phyloP scores from a whole-genome alignment of 495 filamentous ascomycete genomes.

The Neurospora pannonica region DNA sequence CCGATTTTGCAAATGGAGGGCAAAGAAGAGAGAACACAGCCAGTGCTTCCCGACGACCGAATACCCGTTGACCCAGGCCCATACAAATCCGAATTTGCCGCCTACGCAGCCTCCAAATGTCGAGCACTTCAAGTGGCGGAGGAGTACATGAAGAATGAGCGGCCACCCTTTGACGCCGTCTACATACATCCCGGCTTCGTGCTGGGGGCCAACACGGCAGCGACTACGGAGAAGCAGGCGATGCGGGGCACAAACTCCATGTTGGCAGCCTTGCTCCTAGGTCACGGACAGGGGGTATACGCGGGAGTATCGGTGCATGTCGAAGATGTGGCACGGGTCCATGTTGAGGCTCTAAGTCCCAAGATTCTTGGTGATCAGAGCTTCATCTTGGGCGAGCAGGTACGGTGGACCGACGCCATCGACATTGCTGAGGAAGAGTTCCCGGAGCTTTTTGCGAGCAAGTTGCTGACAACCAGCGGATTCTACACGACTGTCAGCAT shows the following conservation, averaged over 20 bases:
- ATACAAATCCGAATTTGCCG: slow-evolving; percentile 25
- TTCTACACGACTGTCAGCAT: slow-evolving; percentile 25
- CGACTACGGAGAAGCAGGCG: slow-evolving; percentile 20
- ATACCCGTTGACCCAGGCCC: slow-evolving; percentile 23
- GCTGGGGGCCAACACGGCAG: slow-evolving; percentile 34
- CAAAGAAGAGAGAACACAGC: slow-evolving; percentile 1
- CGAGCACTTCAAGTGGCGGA: slow-evolving; percentile 34
- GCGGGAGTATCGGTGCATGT: slow-evolving; percentile 31
- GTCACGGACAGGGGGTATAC: slow-evolving; percentile 18
- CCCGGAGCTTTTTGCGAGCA: slow-evolving; percentile 29
- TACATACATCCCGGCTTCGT: slow-evolving; percentile 38
- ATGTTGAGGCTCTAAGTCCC: slow-evolving; percentile 31
- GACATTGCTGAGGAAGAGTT: slow-evolving; percentile 31
- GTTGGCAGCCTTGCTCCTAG: slow-evolving; percentile 27
- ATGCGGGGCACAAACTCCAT: slow-evolving; percentile 29
- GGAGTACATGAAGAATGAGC: slow-evolving; percentile 27
- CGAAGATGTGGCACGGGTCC: slow-evolving; percentile 34
- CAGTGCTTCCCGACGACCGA: slow-evolving; percentile 18
- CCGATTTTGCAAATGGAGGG: slow-evolving; percentile 18
- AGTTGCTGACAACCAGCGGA: slow-evolving; percentile 29
- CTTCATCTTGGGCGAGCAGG: slow-evolving; percentile 23
- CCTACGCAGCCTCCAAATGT: slow-evolving; percentile 34
- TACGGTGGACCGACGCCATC: slow-evolving; percentile 36
- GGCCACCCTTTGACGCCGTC: slow-evolving; percentile 37
- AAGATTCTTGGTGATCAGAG: slow-evolving; percentile 29